Percentiles rank a stretch among this genome's conserved stretches.
These are phyloP conservation scores for Elsinoe ampelina DNA, from an alignment of 2,329 filamentous ascomycete species.

Conservation along the genomic window DNA sequence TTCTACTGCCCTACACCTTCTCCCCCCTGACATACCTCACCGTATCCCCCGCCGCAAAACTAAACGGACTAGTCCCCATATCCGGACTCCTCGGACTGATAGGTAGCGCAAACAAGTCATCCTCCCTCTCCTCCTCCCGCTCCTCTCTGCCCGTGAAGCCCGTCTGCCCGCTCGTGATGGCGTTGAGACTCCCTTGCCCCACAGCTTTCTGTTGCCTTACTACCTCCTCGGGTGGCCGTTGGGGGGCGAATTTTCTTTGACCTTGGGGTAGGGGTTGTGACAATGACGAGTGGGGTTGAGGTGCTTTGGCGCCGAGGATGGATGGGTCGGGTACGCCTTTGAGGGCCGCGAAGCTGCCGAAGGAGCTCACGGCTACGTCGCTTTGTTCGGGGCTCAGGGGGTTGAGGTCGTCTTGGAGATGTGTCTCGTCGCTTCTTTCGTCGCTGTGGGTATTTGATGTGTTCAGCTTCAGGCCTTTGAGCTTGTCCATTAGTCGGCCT, in stretches of 20 bases:
- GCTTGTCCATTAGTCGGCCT: slow-evolving; percentile 67
- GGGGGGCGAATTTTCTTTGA: slow-evolving; percentile 19
- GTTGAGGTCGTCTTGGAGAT: slow-evolving; percentile 29
- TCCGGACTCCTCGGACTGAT: slow-evolving; percentile 81
- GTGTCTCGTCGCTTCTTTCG: slow-evolving; percentile 19
- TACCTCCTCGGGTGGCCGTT: slow-evolving; percentile 30
- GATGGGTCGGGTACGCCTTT: slow-evolving; percentile 35
- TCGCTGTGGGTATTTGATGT: slow-evolving; percentile 20
- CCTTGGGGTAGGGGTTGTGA: slow-evolving; percentile 1
- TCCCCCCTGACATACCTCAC: slow-evolving; percentile 20
- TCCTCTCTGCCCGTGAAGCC: slow-evolving; percentile 27
- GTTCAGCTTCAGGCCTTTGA: slow-evolving; percentile 58
- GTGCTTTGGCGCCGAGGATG: slow-evolving; percentile 35
- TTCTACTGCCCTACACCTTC: background rate
- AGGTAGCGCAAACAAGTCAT: slow-evolving; percentile 78
- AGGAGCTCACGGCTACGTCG: slow-evolving; percentile 54
- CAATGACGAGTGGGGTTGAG: slow-evolving; percentile 23
- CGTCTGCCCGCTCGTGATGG: slow-evolving; percentile 29
- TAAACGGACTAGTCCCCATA: slow-evolving; percentile 75
- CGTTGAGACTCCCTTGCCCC: slow-evolving; percentile 27
- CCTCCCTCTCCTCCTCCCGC: slow-evolving; percentile 51
- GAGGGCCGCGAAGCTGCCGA: slow-evolving; percentile 49
- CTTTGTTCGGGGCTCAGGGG: slow-evolving; percentile 54
- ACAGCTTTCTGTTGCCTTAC: slow-evolving; percentile 31
- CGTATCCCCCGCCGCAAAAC: slow-evolving; percentile 40